Base-by-base conservation (phyloP, 805 yeast genomes). In the Metschnikowia vanudenii region DNA sequence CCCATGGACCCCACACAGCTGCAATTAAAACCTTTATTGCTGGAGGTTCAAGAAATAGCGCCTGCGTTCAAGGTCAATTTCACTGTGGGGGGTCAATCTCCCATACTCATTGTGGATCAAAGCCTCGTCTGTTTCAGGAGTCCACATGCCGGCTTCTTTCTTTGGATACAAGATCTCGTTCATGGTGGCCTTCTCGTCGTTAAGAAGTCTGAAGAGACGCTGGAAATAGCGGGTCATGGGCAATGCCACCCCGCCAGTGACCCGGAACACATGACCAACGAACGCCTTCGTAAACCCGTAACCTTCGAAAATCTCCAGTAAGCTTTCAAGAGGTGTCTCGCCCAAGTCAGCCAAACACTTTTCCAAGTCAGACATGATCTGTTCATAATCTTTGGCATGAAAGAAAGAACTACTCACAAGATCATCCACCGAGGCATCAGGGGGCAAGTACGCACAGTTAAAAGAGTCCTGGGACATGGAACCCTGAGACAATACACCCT, bases 241-340 rank as follows among this genome's bases (percentile, higher is more conserved):
- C 12, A 37, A 39, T 17, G 55, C 54, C 18, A 51, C 37, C 2
- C 53, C 59, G 18, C 54, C 44, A 2, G 59, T 55, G 18, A 52
- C 54, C 11, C 53, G 46, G 37, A 55, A 39, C 11, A 53, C 46
- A 46, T 55, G 59, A 16, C 51, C 51, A n/a, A 54, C 41, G 26
- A 54, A 54, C 10, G 42, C 33, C 16, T 51, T 44, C 7, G 55
- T 48, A 30, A 55, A 50, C 3, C 59, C 59, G 24, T 45, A 33
- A 16, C 22, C 24, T 28, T 49, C 52, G 17, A 55, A 46, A 13
- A 36, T 35, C 19, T 46, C 40, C 32, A 41, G 43, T 13, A 55
- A 43, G 19, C 43, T 48, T 10, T 47, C 53, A n/a, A 47, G 37
- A 14, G 49, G 51, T 34, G 46, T 48, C 10, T 44, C 34, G 1